A percentile compares a stretch with the other conserved stretches of the same genome.
phyloP scores from a whole-genome alignment of 1,284 basidiomycete species.

The Ceratobasidium sp. region DNA sequence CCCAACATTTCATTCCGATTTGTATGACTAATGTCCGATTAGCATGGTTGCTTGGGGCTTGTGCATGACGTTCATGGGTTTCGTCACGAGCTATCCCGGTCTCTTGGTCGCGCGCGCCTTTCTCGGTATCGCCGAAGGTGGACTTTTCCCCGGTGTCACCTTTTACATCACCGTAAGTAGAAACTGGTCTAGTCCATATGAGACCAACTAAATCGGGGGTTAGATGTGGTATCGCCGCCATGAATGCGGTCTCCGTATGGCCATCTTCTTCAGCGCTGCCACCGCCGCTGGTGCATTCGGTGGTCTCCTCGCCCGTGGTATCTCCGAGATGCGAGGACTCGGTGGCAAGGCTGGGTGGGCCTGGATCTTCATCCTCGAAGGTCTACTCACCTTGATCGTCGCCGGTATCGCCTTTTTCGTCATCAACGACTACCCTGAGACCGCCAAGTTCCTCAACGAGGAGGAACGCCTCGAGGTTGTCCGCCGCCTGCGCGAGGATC shows the following conservation, averaged over 20 bases:
- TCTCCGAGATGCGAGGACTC: conserved; percentile 71
- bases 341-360: conserved; percentile 63
- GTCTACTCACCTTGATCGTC: conserved; percentile 67
- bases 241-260: conserved; percentile 60
- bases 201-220: not conserved
- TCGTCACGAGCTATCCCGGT: conserved; percentile 59
- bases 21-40: not conserved
- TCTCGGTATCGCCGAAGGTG: conserved; percentile 74
- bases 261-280: conserved; percentile 71
- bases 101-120: conserved; percentile 66
- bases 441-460: conserved; percentile 60
- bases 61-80: conserved; percentile 69
- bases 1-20: not conserved
- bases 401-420: conserved; percentile 62
- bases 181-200: not conserved
- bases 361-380: conserved; percentile 82
- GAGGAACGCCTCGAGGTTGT: conserved; percentile 60
- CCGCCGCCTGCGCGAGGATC: conserved; percentile 57
- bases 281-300: conserved; percentile 75
- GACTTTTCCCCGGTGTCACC: conserved; percentile 67
- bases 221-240: conserved; percentile 13
- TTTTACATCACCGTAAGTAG: conserved; percentile 62
- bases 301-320: conserved; percentile 68
- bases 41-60: conserved; percentile 70
- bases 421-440: conserved; percentile 66